Evolutionary conservation across 108 stramenopile genomes (phyloP).

Genomic region (Cyclotella sp.): DNA sequence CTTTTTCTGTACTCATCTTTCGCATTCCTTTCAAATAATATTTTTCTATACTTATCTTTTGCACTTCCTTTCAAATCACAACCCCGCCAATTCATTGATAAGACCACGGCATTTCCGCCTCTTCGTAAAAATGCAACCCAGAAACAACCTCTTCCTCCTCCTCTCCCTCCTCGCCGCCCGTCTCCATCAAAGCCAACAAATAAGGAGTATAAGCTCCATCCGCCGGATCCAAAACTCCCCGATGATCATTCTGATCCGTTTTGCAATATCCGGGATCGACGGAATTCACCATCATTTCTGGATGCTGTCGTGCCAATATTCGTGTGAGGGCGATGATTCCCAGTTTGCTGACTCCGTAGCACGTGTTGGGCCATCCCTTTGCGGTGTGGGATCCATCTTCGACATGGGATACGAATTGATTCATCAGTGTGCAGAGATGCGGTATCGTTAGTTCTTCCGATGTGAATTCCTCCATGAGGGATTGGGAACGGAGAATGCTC

Average conservation of each 20-base stretch:
- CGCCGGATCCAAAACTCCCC: slow-evolving; percentile 62
- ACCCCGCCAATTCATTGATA: slow-evolving; percentile 19
- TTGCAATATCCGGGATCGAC: slow-evolving; percentile 77
- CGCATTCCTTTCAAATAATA: too few species aligned
- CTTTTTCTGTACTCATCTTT: too few species aligned
- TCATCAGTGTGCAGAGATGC: slow-evolving; percentile 55
- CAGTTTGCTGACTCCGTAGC: slow-evolving; percentile 83
- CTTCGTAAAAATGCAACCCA: slow-evolving; percentile 58
- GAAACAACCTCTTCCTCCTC: slow-evolving; percentile 33
- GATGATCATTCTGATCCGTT: slow-evolving; percentile 81
- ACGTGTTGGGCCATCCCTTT: slow-evolving; percentile 82
- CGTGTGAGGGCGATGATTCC: slow-evolving; percentile 79
- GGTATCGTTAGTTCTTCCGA: slow-evolving; percentile 42
- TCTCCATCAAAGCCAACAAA: slow-evolving; percentile 57
- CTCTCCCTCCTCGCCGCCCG: slow-evolving; percentile 21
- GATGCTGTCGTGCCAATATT: slow-evolving; percentile 55
- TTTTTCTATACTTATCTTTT: too few species aligned
- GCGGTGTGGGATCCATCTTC: slow-evolving; percentile 56
- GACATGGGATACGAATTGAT: slow-evolving; percentile 64
- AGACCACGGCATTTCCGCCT: slow-evolving; percentile 52
- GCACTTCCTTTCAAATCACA: too few species aligned
- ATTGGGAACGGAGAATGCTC: slow-evolving; percentile 53
- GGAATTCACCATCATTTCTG: slow-evolving; percentile 57
- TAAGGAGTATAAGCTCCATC: slow-evolving; percentile 79
- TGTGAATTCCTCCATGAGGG: slow-evolving; percentile 53